Base-by-base conservation (phyloP, 768 basidiomycete species). In the Coprinopsis cinerea region DNA sequence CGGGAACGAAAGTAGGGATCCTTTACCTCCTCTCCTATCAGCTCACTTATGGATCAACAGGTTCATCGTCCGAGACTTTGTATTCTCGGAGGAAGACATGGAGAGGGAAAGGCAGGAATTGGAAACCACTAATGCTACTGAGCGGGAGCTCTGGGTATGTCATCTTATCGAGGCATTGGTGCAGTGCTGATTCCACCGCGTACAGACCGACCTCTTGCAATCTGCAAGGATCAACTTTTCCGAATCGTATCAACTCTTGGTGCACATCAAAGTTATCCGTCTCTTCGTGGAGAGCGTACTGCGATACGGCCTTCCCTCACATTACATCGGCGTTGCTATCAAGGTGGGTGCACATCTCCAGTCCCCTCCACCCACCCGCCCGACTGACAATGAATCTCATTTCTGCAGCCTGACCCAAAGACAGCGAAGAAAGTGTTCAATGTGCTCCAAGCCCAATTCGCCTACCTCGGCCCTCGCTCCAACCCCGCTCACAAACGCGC, bases 251-350 rank as follows among this genome's bases (percentile, higher is more conserved):
- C 91, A 98, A 64, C 75, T 95, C 46, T 75, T 97, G 17, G 89
- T 94, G 0, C 96, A 98, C 61, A 74, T 98, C 57, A 98, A 98
- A 67, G 77, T 95, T 44, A 67, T 96, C 14, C 84, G 92, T 9
- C 72, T 96, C 14, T 98, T 94, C 59, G 84, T 95, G 18, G 96
- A 99, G 69, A 93, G 91, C 49, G 94, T 97, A 17, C 76, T 99
- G 36, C 79, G 95, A 57, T 98, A 97, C 64, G 96, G 96, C 47
- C 73, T 97, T 9, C 96, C 96, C 3, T 91, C 94, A 1, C 85
- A 90, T 57, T 99, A 95, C 64, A 71, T 79, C 22, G 93, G 88
- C 2, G 69, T 94, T 34, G 74, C 81, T 20, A 68, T 98, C 61
- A 92, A 89, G 76, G 94, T 88, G 51, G 18, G 15, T 27, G 11